Evolutionary conservation across 495 filamentous ascomycete species (phyloP).

Genomic region (Bryoglossum gracile): DNA sequence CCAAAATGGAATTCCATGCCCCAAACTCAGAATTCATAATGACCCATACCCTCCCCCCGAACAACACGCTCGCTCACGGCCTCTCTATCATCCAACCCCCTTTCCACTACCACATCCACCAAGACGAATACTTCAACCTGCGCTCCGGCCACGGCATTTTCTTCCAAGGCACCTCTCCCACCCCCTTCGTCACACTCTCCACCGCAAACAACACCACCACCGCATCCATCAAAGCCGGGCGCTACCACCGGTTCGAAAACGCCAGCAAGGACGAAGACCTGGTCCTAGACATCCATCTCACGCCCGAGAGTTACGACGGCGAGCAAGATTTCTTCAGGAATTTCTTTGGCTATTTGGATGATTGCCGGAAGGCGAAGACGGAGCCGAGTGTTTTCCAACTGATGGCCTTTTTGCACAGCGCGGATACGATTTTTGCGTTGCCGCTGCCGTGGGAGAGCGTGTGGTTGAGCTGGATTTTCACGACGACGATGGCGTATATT

Average conservation of each 20-base stretch:
- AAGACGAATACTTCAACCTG: not conserved
- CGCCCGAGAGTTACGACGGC: not conserved
- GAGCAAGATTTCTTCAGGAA: constrained; percentile 10
- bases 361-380: constrained; percentile 7
- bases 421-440: constrained; percentile 6
- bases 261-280: constrained; percentile 4
- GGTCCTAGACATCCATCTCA: constrained; percentile 1
- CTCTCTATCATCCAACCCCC: too few species aligned
- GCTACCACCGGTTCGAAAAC: constrained; percentile 14
- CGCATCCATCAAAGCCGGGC: not conserved
- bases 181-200: too few species aligned
- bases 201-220: too few species aligned
- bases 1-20: not conserved
- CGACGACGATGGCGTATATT: not conserved
- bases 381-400: constrained; percentile 7
- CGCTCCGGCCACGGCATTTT: not conserved
- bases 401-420: constrained; percentile 5
- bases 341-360: constrained; percentile 15
- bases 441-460: constrained; percentile 2
- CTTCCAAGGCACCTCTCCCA: too few species aligned
- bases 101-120: not conserved
- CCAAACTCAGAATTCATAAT: not conserved
- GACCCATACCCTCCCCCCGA: not conserved
- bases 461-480: constrained; percentile 2
- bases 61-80: not conserved